Percentiles rank a stretch among this genome's conserved stretches.
Conservation (phyloP, 2,329 filamentous ascomycete genomes). For the Cryphonectria naterciae region DNA sequence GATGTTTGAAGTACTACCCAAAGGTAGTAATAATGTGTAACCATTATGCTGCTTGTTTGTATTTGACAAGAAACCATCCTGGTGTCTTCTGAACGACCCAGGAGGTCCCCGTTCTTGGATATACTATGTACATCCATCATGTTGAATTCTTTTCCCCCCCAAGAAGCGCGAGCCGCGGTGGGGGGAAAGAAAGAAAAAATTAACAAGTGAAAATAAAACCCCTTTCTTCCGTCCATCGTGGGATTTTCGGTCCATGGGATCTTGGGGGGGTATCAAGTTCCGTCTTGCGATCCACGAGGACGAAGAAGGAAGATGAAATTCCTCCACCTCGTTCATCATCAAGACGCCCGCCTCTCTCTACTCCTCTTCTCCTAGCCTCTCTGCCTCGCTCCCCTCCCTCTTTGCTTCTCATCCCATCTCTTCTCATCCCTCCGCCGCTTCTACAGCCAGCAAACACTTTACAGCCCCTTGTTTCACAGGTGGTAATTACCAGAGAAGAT, state of each 20-base stretch:
- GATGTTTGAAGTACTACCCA: too few relatives aligned
- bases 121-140: background rate
- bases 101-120: too few relatives aligned
- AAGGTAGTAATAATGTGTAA: too few relatives aligned
- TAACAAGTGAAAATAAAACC: background rate
- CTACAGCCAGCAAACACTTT: background rate
- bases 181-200: background rate
- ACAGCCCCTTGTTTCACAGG: background rate
- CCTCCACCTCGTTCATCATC: background rate
- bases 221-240: background rate
- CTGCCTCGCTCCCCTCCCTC: background rate
- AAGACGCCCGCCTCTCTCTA: background rate
- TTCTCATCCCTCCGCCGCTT: background rate
- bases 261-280: conserved; percentile 1
- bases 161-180: background rate
- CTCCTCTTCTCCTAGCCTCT: background rate
- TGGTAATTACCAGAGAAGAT: background rate
- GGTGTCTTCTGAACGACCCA: too few relatives aligned
- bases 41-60: too few relatives aligned
- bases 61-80: too few relatives aligned
- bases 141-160: background rate
- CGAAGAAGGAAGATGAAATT: background rate
- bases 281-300: conserved; percentile 1
- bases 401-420: background rate
- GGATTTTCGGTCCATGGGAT: background rate